phyloP scores from a whole-genome alignment of 306 rosid genomes.

The Alnus rubra region DNA sequence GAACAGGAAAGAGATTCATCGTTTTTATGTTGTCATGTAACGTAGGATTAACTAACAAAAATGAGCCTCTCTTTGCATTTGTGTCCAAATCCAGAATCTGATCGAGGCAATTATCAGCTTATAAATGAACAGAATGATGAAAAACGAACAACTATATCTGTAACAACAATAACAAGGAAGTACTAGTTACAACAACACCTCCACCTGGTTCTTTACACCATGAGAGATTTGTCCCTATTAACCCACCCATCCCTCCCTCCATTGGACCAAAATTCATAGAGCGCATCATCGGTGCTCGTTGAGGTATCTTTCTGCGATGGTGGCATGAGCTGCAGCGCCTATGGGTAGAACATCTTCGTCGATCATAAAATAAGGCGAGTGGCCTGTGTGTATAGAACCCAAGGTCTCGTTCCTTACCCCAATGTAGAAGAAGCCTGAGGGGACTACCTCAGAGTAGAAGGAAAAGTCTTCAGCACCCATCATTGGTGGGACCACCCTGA shows the following conservation, averaged over 20 bases:
- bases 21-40: background rate
- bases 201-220: background rate
- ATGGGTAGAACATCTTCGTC: constrained; percentile 79
- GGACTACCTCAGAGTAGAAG: constrained; percentile 67
- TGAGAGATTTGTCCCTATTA: background rate
- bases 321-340: constrained; percentile 83
- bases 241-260: background rate
- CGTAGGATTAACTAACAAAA: background rate
- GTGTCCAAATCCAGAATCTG: background rate
- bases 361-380: constrained; percentile 86
- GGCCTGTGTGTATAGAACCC: constrained; percentile 89
- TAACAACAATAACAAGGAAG: background rate
- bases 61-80: background rate
- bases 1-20: no score
- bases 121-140: background rate
- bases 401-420: constrained; percentile 81
- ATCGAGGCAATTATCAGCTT: background rate
- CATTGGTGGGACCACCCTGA: constrained; percentile 83
- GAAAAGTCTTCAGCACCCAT: constrained; percentile 99
- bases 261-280: background rate
- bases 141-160: background rate
- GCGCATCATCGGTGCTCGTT: constrained; percentile 42
- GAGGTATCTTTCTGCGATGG: constrained; percentile 90
- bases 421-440: constrained; percentile 81
- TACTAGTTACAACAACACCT: background rate